A percentile compares a stretch with the other conserved stretches of the same genome.
phyloP scores from a whole-genome alignment of 1,284 basidiomycete species.

The Cryptococcus sp. region DNA sequence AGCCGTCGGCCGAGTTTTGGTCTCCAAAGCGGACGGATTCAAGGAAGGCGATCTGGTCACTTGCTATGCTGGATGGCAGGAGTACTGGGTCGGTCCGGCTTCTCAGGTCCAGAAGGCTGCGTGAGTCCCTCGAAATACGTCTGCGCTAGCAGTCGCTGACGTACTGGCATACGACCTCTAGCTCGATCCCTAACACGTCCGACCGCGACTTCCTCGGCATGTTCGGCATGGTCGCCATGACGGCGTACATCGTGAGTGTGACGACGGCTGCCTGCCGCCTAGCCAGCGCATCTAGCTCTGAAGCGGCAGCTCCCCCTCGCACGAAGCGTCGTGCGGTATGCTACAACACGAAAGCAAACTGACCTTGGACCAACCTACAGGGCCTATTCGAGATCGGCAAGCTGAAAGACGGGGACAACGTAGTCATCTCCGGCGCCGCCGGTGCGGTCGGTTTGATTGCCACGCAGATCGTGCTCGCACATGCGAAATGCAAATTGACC shows the following conservation, averaged over 20 bases:
- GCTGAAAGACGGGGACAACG: conserved; percentile 72
- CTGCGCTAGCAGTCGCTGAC: not conserved
- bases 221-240: conserved; percentile 72
- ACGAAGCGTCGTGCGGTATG: too few species aligned
- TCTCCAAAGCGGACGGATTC: conserved; percentile 59
- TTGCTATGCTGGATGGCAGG: conserved; percentile 68
- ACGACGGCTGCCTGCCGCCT: too few species aligned
- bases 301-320: not conserved
- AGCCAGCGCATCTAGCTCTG: not conserved
- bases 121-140: conserved; percentile 52
- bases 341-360: too few species aligned
- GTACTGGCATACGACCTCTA: conserved; percentile 56
- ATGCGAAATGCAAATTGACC: conserved; percentile 66
- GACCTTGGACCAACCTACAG: conserved; percentile 57
- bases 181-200: conserved; percentile 50
- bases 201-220: conserved; percentile 75
- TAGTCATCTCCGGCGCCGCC: conserved; percentile 84
- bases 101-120: conserved; percentile 59
- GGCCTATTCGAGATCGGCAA: conserved; percentile 78
- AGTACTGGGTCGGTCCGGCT: conserved; percentile 68
- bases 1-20: conserved; percentile 70
- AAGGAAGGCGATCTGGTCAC: conserved; percentile 67
- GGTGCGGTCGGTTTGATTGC: conserved; percentile 72
- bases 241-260: conserved; percentile 73
- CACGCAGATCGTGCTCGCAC: conserved; percentile 61